phyloP scores from a whole-genome alignment of 2,329 filamentous ascomycete genomes.

The Fusarium subtropicale region DNA sequence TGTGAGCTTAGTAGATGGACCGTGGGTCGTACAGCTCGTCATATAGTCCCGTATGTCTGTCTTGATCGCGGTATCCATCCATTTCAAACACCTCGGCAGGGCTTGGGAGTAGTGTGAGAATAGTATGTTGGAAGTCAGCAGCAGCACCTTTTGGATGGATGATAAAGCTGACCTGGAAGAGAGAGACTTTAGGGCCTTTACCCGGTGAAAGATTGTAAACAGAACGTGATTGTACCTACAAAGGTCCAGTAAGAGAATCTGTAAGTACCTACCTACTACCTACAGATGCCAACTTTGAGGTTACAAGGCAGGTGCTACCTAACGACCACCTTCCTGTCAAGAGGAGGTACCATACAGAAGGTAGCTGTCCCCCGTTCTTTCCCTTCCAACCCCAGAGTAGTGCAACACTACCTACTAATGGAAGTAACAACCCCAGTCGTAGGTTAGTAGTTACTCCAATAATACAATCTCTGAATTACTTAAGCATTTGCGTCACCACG shows the following conservation, averaged over 20 bases:
- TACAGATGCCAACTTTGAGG: not conserved
- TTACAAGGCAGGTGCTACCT: not conserved
- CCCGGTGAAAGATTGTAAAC: not conserved
- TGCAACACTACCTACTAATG: not conserved
- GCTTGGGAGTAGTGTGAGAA: slow-evolving; percentile 1
- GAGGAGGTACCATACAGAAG: not conserved
- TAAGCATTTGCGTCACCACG: slow-evolving; percentile 6
- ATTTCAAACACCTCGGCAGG: slow-evolving; percentile 8
- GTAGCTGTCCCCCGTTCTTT: not conserved
- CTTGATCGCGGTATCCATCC: slow-evolving; percentile 18
- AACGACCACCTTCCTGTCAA: not conserved
- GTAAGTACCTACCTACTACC: not conserved
- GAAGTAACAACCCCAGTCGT: not conserved
- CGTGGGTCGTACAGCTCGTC: slow-evolving; percentile 34
- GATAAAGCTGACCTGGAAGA: no score
- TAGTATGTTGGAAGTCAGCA: slow-evolving; percentile 4
- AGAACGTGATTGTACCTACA: not conserved
- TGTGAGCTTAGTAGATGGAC: slow-evolving; percentile 32
- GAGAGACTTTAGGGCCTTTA: not conserved
- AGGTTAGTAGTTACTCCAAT: not conserved
- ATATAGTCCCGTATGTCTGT: slow-evolving; percentile 21
- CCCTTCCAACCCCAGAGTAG: not conserved
- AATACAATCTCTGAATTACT: not conserved
- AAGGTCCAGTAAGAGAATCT: not conserved
- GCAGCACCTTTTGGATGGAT: not conserved